phyloP scores from a whole-genome alignment of 2,329 filamentous ascomycete species.

The Tolypocladium ovalisporum region DNA sequence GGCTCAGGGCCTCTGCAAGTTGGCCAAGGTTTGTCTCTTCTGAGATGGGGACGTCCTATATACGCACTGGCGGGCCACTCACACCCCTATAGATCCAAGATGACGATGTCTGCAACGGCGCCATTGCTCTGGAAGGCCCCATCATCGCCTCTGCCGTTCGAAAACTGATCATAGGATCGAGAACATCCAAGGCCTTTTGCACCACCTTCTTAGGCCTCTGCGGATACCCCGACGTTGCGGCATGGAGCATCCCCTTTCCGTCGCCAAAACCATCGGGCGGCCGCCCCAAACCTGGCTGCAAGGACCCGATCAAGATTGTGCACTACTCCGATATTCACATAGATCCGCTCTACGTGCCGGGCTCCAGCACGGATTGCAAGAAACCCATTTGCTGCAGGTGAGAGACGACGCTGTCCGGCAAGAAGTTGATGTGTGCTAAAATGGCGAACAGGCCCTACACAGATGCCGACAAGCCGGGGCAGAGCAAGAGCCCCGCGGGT shows the following conservation, averaged over 20 bases:
- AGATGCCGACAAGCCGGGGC: conserved; percentile 32
- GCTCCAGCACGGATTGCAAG: conserved; percentile 41
- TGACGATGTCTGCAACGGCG: conserved; percentile 42
- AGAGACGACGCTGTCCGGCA: conserved; percentile 2
- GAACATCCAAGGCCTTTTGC: conserved; percentile 40
- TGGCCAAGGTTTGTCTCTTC: conserved; percentile 15
- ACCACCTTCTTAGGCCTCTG: conserved; percentile 43
- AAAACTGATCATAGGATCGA: conserved; percentile 34
- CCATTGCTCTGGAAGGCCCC: conserved; percentile 39
- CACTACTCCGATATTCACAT: conserved; percentile 52
- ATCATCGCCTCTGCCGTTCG: conserved; percentile 38
- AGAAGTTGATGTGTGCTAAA: neutral
- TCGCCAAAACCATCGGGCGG: conserved; percentile 23
- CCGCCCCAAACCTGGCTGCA: conserved; percentile 30
- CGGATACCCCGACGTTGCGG: conserved; percentile 31
- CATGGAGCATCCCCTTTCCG: conserved; percentile 32
- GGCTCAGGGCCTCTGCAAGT: conserved; percentile 19
- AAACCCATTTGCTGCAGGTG: conserved; percentile 49
- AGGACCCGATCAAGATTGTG: conserved; percentile 39
- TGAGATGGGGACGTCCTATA: neutral
- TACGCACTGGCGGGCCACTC: neutral
- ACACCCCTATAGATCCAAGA: conserved; percentile 33
- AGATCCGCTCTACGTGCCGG: conserved; percentile 41
- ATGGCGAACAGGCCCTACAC: conserved; percentile 29
- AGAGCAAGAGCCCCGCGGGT: conserved; percentile 37